Evolutionary conservation across 805 yeast genomes (phyloP), one percentile per base, ranked within the genome.

Genomic region (Dipodascus albidus): DNA sequence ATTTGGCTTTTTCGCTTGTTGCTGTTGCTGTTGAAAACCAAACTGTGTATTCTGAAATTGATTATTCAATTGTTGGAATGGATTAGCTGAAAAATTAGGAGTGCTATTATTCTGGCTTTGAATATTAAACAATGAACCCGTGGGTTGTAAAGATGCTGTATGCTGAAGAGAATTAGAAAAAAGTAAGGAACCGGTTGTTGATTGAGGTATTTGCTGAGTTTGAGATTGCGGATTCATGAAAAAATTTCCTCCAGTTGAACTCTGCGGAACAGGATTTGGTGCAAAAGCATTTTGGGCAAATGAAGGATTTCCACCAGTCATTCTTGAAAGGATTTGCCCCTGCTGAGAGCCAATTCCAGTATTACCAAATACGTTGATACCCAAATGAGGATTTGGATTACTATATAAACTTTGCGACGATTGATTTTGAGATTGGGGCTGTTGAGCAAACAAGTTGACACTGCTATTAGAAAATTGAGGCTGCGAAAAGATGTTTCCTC

Each of bases 381-480:
- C 9, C 6, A 11, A 27, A 11, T 27, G 6, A 6, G 33, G 11
- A 27, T 6, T 27, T 27, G 33, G 11, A 27, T 6, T 27, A 27
- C 33, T 27, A 27, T 6, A 27, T 11, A 38, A 38, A 14, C 20
- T n/a, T 38, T 38, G 20, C 44, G 20, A 14, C 44, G 15, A 19
- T 38, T 38, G 20, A 27, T 11, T 14, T 38, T 4, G 44, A 38
- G 4, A 11, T 38, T 38, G 44, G 20, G n/a, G 6, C 9, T 11
- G 15, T 14, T 38, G 44, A 14, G 44, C 4, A n/a, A n/a, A 17
- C 44, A 17, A 6, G 15, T n/a, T n/a, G 20, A 14, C 44, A 14
- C 38, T 31, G 15, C 15, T 31, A 31, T 17, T 17, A 6, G 44
- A n/a, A 8, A 38, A 38, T 38, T 38, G 44, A 14, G 63, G 60